A percentile compares a stretch with the other conserved stretches of the same genome.
Evolutionary conservation across 768 basidiomycete species (phyloP).

Genomic region (Strobilomyces dryophilus): DNA sequence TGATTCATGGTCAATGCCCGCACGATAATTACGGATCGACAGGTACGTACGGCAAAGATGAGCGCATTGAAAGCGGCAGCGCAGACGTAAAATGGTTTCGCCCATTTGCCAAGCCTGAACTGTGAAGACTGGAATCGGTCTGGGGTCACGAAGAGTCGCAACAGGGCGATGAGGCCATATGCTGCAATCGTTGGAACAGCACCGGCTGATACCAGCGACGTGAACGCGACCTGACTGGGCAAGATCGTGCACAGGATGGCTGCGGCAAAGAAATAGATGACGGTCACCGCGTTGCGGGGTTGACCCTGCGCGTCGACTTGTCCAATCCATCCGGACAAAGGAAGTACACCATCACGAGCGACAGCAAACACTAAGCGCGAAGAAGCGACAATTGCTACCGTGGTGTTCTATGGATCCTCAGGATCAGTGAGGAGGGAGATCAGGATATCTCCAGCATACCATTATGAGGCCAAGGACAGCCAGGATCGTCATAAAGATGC

Average conservation of each 20-base stretch:
- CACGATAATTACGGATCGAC: not conserved
- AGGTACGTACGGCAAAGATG: constrained; percentile 61
- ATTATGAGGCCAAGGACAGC: constrained; percentile 83
- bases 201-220: constrained; percentile 83
- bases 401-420: constrained; percentile 59
- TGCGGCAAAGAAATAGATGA: constrained; percentile 79
- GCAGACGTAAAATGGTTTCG: constrained; percentile 63
- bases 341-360: constrained; percentile 90
- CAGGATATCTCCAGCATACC: constrained; percentile 39
- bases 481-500: constrained; percentile 84
- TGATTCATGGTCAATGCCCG: constrained; percentile 6
- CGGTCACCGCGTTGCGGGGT: constrained; percentile 80
- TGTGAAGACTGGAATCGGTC: constrained; percentile 67
- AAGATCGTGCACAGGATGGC: constrained; percentile 80
- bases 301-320: constrained; percentile 66
- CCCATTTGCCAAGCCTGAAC: constrained; percentile 66
- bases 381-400: constrained; percentile 81
- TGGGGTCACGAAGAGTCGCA: constrained; percentile 77
- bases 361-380: constrained; percentile 89
- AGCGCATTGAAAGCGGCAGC: constrained; percentile 70
- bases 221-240: constrained; percentile 89
- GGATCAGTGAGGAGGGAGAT: not conserved
- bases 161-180: constrained; percentile 75
- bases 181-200: constrained; percentile 85
- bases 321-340: constrained; percentile 80